Conservation (phyloP, 371 early-diverging fungal species). For the Actinomucor elegans region DNA sequence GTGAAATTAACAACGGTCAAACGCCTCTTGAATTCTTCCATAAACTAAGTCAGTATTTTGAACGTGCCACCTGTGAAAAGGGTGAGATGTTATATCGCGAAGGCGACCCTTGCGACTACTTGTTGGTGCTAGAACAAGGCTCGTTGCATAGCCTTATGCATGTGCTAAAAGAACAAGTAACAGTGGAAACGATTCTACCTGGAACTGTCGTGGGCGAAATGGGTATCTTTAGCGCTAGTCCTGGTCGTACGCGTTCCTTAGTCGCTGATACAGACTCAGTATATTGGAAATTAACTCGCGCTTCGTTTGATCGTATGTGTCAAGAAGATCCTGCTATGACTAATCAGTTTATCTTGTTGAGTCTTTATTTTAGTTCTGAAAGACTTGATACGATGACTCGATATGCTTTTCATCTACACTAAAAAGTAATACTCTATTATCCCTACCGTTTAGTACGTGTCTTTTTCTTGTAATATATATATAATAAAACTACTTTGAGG, state of each 20-base stretch:
- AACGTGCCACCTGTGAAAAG: constrained; percentile 45
- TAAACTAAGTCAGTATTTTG: constrained; percentile 64
- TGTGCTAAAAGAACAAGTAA: constrained; percentile 43
- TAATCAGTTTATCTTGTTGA: constrained; percentile 54
- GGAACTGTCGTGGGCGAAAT: constrained; percentile 82
- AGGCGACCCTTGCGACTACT: constrained; percentile 61
- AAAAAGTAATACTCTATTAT: too few species aligned
- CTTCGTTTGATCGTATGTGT: constrained; percentile 59
- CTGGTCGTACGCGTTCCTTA: constrained; percentile 57
- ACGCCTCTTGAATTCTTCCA: constrained; percentile 55
- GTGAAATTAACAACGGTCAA: constrained; percentile 44
- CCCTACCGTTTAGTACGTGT: too few species aligned
- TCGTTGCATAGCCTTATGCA: constrained; percentile 63
- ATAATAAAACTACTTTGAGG: too few species aligned
- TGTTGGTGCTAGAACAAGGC: constrained; percentile 81
- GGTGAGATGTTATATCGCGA: constrained; percentile 66
- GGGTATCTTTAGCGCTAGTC: constrained; percentile 59
- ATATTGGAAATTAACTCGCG: constrained; percentile 66
- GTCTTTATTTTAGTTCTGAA: constrained; percentile 61
- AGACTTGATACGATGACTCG: constrained; percentile 58
- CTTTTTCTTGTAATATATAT: neutral
- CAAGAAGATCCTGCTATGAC: constrained; percentile 47
- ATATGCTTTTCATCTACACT: constrained; percentile 58
- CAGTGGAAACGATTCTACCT: constrained; percentile 70
- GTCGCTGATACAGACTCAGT: constrained; percentile 63